Evolutionary conservation across 345 rosid genomes (phyloP).

Genomic region (Ceriops decandra): DNA sequence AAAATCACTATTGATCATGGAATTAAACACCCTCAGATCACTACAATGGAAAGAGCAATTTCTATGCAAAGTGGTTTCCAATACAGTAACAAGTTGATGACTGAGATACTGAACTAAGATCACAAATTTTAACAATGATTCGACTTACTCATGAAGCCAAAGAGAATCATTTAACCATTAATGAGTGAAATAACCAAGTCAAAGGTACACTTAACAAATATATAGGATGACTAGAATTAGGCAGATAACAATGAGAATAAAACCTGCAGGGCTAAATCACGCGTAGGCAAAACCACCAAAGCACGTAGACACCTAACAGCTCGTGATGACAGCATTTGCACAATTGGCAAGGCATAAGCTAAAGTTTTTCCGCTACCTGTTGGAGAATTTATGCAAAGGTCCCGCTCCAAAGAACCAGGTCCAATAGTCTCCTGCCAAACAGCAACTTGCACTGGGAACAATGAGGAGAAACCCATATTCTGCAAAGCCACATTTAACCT

Average conservation of each 20-base stretch:
- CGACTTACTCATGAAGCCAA: not conserved
- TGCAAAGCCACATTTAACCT: constrained; percentile 72
- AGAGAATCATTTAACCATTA: not conserved
- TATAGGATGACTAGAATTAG: not conserved
- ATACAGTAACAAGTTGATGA: not conserved
- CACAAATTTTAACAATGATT: not conserved
- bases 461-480: constrained; percentile 58
- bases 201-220: not conserved
- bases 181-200: not conserved
- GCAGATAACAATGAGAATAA: not conserved
- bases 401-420: constrained; percentile 81
- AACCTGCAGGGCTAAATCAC: constrained; percentile 93
- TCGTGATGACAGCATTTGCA: constrained; percentile 62
- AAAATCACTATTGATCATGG: not conserved
- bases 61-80: not conserved
- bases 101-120: not conserved
- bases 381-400: constrained; percentile 84
- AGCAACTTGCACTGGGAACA: constrained; percentile 78
- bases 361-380: constrained; percentile 94
- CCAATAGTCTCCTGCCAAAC: constrained; percentile 95
- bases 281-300: constrained; percentile 87
- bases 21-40: not conserved
- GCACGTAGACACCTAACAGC: constrained; percentile 79
- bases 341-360: constrained; percentile 86
- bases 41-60: not conserved